Evolutionary conservation across 106 monocot genomes (phyloP).

Genomic region (Hemerocallis citrina): DNA sequence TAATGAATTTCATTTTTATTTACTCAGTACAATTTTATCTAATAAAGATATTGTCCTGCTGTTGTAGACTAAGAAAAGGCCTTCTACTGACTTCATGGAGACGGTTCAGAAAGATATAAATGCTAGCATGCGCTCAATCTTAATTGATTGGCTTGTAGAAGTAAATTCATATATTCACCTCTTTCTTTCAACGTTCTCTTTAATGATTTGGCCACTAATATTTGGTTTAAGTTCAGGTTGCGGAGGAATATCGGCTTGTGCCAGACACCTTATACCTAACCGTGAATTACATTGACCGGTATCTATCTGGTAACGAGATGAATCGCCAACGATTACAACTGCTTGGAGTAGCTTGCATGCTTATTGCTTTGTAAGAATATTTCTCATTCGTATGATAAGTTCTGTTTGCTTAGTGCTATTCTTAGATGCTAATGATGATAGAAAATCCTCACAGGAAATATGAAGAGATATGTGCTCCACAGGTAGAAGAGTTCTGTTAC

Average conservation of each 20-base stretch:
- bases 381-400: background rate
- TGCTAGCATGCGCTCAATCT: constrained; percentile 68
- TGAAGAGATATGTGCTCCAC: constrained; percentile 40
- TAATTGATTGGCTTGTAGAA: constrained; percentile 68
- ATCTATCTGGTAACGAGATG: constrained; percentile 76
- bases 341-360: constrained; percentile 79
- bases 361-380: constrained; percentile 73
- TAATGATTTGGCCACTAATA: background rate
- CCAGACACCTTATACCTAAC: constrained; percentile 73
- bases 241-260: constrained; percentile 79
- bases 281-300: constrained; percentile 79
- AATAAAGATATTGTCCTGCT: background rate
- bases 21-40: too few species aligned
- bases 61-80: constrained; percentile 57
- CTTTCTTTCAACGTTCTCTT: background rate
- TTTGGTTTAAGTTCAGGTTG: constrained; percentile 37
- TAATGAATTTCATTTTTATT: too few species aligned
- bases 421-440: background rate
- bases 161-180: constrained; percentile 12
- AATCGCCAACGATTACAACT: constrained; percentile 63
- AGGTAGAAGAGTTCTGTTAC: constrained; percentile 44
- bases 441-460: constrained; percentile 24
- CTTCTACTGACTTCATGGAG: constrained; percentile 73
- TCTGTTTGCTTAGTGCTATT: background rate
- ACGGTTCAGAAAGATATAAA: constrained; percentile 78